A percentile compares a stretch with the other conserved stretches of the same genome.
Evolutionary conservation across 257 asterid genomes (phyloP).

Genomic region (Catharanthus roseus): DNA sequence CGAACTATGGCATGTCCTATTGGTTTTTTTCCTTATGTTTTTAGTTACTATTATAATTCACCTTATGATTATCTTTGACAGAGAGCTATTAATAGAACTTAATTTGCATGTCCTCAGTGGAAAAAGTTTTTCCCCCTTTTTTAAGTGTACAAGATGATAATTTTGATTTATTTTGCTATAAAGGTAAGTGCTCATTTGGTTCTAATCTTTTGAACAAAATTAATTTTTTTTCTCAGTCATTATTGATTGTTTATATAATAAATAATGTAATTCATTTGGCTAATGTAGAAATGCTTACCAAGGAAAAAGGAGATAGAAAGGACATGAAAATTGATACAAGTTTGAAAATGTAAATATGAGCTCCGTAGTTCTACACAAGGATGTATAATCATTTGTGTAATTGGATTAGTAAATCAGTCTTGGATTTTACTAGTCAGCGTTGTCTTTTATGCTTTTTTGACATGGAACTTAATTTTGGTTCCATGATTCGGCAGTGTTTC

Average conservation of each 20-base stretch:
- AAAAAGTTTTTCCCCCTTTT: not conserved
- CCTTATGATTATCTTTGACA: not conserved
- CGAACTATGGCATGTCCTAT: not conserved
- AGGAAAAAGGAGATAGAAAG: not conserved
- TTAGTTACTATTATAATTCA: not conserved
- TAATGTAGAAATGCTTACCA: not conserved
- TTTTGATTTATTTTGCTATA: not conserved
- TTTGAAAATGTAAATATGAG: not conserved
- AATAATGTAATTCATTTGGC: not conserved
- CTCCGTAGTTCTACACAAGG: not conserved
- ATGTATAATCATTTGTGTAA: not conserved
- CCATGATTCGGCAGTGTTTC: conserved; percentile 62
- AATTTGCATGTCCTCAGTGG: not conserved
- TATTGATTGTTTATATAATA: not conserved
- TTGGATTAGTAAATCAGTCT: not conserved
- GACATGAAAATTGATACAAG: too few species aligned
- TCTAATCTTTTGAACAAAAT: not conserved
- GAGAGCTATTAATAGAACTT: not conserved
- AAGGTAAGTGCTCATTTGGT: not conserved
- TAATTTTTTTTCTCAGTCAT: not conserved
- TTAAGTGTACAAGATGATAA: not conserved
- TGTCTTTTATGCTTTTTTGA: not conserved
- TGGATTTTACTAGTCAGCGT: not conserved
- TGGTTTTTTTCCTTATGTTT: not conserved
- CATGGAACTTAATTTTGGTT: conserved; percentile 14